A percentile compares a stretch with the other conserved stretches of the same genome.
These are phyloP conservation scores for Arthroderma uncinatum DNA, from an alignment of 2,329 filamentous ascomycete genomes.

Conservation along the genomic window DNA sequence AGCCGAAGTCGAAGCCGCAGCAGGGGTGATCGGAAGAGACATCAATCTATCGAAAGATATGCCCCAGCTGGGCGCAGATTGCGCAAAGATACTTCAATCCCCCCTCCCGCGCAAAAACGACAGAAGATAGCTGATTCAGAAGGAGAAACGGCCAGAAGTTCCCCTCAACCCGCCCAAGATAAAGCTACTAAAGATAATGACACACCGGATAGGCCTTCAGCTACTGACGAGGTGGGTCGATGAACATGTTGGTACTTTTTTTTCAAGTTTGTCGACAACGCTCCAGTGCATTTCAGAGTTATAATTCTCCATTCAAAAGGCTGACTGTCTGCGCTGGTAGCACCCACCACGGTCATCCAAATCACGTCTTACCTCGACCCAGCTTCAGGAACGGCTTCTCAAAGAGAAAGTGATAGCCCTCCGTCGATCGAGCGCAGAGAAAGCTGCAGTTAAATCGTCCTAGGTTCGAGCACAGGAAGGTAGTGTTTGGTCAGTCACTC, in stretches of 20 bases:
- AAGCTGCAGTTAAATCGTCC: neutral
- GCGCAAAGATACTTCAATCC: slow-evolving; percentile 34
- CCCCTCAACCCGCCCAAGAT: slow-evolving; percentile 17
- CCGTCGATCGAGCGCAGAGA: slow-evolving; percentile 20
- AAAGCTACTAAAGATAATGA: slow-evolving; percentile 6
- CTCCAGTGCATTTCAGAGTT: neutral
- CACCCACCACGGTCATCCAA: slow-evolving; percentile 10
- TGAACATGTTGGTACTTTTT: slow-evolving; percentile 4
- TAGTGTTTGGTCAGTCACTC: neutral
- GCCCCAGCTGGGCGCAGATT: slow-evolving; percentile 32
- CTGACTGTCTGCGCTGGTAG: neutral
- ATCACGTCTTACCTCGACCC: slow-evolving; percentile 22
- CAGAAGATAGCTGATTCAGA: slow-evolving; percentile 32
- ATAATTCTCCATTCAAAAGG: neutral
- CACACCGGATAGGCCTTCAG: slow-evolving; percentile 9
- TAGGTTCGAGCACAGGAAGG: neutral
- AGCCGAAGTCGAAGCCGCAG: slow-evolving; percentile 23
- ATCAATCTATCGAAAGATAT: slow-evolving; percentile 37
- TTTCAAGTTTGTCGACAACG: neutral
- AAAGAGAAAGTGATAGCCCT: slow-evolving; percentile 30
- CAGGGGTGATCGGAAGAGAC: slow-evolving; percentile 30
- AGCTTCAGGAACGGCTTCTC: slow-evolving; percentile 29
- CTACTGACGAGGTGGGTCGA: slow-evolving; percentile 25
- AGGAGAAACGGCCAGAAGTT: slow-evolving; percentile 19
- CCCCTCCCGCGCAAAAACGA: slow-evolving; percentile 33